Conservation (phyloP, 1,139 yeast species). For the Hansenula sp. region DNA sequence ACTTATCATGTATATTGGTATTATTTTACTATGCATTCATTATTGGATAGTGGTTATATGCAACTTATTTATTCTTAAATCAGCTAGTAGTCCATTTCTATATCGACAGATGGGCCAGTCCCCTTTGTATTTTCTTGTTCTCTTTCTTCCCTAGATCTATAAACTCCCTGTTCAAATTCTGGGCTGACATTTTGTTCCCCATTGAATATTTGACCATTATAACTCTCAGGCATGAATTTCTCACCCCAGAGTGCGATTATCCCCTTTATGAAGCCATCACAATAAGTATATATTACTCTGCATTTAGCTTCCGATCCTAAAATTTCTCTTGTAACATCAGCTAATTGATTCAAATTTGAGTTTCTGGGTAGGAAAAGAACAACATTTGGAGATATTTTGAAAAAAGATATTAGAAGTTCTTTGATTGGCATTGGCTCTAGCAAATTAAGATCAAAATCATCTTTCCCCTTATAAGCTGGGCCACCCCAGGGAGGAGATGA, state of each 20-base stretch:
- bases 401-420: slow-evolving; percentile 39
- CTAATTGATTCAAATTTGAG: slow-evolving; percentile 54
- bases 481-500: slow-evolving; percentile 99
- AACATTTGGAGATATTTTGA: slow-evolving; percentile 44
- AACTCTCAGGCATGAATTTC: slow-evolving; percentile 13
- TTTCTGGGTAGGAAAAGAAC: slow-evolving; percentile 77
- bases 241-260: slow-evolving; percentile 59
- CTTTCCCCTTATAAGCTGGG: slow-evolving; percentile 48
- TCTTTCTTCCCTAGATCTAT: background rate
- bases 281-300: slow-evolving; percentile 42
- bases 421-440: slow-evolving; percentile 46
- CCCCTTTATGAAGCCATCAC: slow-evolving; percentile 46
- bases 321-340: slow-evolving; percentile 39
- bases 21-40: too few species aligned
- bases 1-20: too few species aligned
- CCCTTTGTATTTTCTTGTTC: background rate
- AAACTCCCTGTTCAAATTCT: background rate
- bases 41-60: too few species aligned
- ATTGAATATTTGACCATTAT: slow-evolving; percentile 2
- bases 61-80: too few species aligned
- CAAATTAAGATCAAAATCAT: slow-evolving; percentile 41
- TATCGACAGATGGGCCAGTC: background rate
- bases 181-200: too few species aligned
- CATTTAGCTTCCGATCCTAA: slow-evolving; percentile 43
- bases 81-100: too few species aligned